Evolutionary conservation across 169 alveolate species (phyloP).

Genomic region (Cryptosporidium sp.): DNA sequence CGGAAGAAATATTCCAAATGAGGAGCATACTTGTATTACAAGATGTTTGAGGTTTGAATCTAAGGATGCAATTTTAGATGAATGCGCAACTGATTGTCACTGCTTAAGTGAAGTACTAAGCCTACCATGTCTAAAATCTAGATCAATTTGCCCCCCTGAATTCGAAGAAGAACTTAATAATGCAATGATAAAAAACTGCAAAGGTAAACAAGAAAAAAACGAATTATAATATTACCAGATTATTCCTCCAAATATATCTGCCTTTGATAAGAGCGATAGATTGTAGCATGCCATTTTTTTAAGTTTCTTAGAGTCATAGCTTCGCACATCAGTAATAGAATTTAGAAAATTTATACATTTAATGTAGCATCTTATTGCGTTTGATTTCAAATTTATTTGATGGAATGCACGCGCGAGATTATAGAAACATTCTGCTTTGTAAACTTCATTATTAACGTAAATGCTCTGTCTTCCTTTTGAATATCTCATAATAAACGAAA

Average conservation of each 20-base stretch:
- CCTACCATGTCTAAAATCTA: conserved; percentile 51
- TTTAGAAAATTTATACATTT: conserved; percentile 22
- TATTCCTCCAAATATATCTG: not conserved
- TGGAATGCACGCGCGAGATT: conserved; percentile 71
- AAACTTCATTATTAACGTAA: conserved; percentile 1
- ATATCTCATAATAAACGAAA: conserved; percentile 50
- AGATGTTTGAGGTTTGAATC: conserved; percentile 71
- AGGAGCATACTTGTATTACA: conserved; percentile 36
- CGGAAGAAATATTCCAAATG: not conserved
- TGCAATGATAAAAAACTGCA: not conserved
- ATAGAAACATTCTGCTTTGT: conserved; percentile 59
- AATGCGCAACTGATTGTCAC: conserved; percentile 54
- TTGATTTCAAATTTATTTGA: conserved; percentile 57
- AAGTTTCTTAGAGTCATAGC: conserved; percentile 12
- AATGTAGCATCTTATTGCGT: conserved; percentile 37
- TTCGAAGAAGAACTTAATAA: conserved; percentile 33
- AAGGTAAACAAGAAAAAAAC: not conserved
- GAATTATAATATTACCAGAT: conserved; percentile 34
- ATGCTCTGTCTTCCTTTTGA: conserved; percentile 51
- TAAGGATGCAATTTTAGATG: conserved; percentile 47
- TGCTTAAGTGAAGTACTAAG: conserved; percentile 55
- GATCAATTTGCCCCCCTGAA: conserved; percentile 40
- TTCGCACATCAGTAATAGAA: not conserved
- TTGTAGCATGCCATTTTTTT: conserved; percentile 47
- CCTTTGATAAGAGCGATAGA: conserved; percentile 31